phyloP scores from a whole-genome alignment of 2,329 filamentous ascomycete species.

The Aureobasidium sp. region DNA sequence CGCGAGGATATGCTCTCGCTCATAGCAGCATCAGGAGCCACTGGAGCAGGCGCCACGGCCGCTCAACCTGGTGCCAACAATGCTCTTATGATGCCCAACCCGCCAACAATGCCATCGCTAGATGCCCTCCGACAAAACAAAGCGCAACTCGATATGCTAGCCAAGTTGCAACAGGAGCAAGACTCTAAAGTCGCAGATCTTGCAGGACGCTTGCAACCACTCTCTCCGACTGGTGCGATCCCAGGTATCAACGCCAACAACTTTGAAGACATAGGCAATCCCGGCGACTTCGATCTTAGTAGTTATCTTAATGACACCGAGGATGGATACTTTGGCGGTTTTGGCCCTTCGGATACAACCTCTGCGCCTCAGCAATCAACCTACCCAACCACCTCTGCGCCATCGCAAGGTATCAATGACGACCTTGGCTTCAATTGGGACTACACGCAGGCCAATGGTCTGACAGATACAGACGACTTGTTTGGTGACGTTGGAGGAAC shows the following conservation, averaged over 20 bases:
- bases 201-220: conserved; percentile 64
- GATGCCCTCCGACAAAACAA: conserved; percentile 61
- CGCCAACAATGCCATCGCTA: conserved; percentile 50
- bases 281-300: conserved; percentile 46
- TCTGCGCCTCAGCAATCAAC: background rate
- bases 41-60: conserved; percentile 14
- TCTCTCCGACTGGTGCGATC: conserved; percentile 73
- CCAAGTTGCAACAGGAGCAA: conserved; percentile 72
- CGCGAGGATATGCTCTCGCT: conserved; percentile 41
- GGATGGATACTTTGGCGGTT: conserved; percentile 7
- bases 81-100: conserved; percentile 48
- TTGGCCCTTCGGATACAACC: background rate
- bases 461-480: conserved; percentile 16
- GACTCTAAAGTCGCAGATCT: conserved; percentile 69
- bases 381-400: conserved; percentile 2
- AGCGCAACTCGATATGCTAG: conserved; percentile 69
- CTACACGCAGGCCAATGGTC: conserved; percentile 16
- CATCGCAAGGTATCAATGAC: conserved; percentile 13
- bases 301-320: conserved; percentile 45
- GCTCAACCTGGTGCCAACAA: conserved; percentile 40
- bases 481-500: conserved; percentile 13
- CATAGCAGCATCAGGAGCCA: conserved; percentile 36
- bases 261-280: conserved; percentile 30
- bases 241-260: conserved; percentile 51
- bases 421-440: conserved; percentile 22